Conservation (phyloP, 164 flowering plant species). For the Paratinospora sagittata region DNA sequence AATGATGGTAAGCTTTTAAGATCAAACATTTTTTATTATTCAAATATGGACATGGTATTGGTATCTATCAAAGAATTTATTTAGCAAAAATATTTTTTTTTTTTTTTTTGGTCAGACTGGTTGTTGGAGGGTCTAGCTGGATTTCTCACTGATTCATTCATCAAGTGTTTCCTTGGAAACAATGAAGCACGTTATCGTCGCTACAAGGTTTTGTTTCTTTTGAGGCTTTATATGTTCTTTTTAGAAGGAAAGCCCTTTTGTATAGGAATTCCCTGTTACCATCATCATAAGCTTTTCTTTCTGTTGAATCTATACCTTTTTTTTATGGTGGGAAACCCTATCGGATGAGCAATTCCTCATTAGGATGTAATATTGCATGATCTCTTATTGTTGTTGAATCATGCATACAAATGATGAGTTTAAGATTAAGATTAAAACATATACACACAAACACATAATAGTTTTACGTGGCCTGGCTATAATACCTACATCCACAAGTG, state of each 20-base stretch:
- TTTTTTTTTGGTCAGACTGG: conserved; percentile 60
- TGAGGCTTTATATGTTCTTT: neutral
- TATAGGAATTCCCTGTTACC: too few relatives aligned
- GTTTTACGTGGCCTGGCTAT: neutral
- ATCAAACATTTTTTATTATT: neutral
- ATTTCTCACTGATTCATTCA: conserved; percentile 70
- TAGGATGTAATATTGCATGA: neutral
- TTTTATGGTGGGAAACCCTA: neutral
- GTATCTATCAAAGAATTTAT: neutral
- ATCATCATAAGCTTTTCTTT: neutral
- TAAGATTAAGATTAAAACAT: neutral
- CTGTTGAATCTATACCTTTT: neutral
- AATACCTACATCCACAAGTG: too few relatives aligned
- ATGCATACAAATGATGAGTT: neutral
- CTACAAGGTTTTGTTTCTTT: conserved; percentile 61
- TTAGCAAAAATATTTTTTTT: neutral
- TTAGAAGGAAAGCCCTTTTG: neutral
- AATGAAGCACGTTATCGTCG: conserved; percentile 93
- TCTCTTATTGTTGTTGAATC: neutral
- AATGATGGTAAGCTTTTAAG: conserved; percentile 61
- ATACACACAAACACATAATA: neutral
- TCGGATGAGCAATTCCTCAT: neutral
- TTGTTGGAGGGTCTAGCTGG: conserved; percentile 94
- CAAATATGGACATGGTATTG: neutral
- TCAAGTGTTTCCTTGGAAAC: conserved; percentile 80